These are phyloP conservation scores for Cornus kousa DNA, from an alignment of 148 eudicot species.

Conservation along the genomic window DNA sequence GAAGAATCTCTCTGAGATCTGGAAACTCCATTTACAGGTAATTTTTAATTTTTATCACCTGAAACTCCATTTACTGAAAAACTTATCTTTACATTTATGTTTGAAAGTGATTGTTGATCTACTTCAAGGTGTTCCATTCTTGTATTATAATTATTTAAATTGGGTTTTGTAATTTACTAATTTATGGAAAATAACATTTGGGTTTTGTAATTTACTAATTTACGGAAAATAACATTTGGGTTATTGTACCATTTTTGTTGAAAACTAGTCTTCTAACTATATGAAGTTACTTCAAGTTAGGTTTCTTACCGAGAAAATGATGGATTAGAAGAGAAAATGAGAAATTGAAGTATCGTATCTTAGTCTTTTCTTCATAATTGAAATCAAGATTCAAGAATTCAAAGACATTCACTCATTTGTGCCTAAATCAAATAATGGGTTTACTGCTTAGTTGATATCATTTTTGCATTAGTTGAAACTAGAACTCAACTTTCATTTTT, in stretches of 20 bases:
- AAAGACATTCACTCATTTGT: not conserved
- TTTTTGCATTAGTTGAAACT: not conserved
- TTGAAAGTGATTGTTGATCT: too few species aligned
- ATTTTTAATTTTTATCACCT: too few species aligned
- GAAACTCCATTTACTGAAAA: too few species aligned
- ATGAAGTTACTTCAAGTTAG: not conserved
- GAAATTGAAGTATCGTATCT: not conserved
- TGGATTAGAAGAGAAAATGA: not conserved
- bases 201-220: conserved; percentile 1
- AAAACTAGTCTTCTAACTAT: not conserved
- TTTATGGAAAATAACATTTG: too few species aligned
- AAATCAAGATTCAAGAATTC: not conserved
- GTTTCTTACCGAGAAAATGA: conserved; percentile 11
- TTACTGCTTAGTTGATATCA: too few species aligned
- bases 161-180: too few species aligned
- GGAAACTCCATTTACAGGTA: too few species aligned
- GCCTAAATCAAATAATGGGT: not conserved
- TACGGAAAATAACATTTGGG: too few species aligned
- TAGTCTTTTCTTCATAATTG: not conserved
- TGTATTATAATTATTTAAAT: too few species aligned
- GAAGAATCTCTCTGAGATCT: too few species aligned
- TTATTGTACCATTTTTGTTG: not conserved
- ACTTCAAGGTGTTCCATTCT: too few species aligned
- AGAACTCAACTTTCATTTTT: not conserved
- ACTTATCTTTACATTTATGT: too few species aligned